Percentiles rank a stretch among this genome's conserved stretches.
These are phyloP conservation scores for Mycena epipterygia DNA, from an alignment of 768 basidiomycete species.

Conservation along the genomic window DNA sequence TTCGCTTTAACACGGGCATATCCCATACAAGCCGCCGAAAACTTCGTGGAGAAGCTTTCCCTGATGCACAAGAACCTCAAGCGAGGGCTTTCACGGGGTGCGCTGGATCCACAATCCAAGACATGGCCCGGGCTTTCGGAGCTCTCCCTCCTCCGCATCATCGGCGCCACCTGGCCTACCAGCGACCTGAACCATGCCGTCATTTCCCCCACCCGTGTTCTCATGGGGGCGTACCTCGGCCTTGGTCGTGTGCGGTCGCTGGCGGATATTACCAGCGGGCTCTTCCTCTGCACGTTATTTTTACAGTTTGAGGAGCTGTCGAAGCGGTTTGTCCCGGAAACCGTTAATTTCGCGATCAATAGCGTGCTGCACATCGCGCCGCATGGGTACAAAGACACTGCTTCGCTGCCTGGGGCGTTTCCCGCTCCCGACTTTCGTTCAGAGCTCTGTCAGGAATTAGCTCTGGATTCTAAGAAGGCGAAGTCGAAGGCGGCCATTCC, in stretches of 20 bases:
- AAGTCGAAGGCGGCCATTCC: constrained; percentile 52
- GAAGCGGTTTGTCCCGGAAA: constrained; percentile 92
- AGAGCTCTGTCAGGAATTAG: constrained; percentile 54
- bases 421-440: constrained; percentile 78
- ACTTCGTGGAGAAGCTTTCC: constrained; percentile 84
- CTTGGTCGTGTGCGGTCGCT: constrained; percentile 84
- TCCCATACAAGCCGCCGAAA: constrained; percentile 82
- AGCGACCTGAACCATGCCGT: constrained; percentile 95
- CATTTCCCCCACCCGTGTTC: constrained; percentile 85
- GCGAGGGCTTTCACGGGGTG: constrained; percentile 81
- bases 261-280: constrained; percentile 83
- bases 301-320: constrained; percentile 88
- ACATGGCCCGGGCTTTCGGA: constrained; percentile 94
- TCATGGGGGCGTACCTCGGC: constrained; percentile 93
- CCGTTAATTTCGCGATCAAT: constrained; percentile 83
- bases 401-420: constrained; percentile 76
- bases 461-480: constrained; percentile 56
- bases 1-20: constrained; percentile 84
- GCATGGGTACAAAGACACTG: constrained; percentile 59
- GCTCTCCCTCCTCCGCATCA: constrained; percentile 81
- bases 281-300: constrained; percentile 91
- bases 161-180: constrained; percentile 91
- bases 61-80: constrained; percentile 96
- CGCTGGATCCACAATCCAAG: constrained; percentile 70
- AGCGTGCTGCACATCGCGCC: constrained; percentile 82